Percentiles rank a stretch among this genome's conserved stretches.
Conservation (phyloP, 2,329 filamentous ascomycete species). For the Periconia sp. region DNA sequence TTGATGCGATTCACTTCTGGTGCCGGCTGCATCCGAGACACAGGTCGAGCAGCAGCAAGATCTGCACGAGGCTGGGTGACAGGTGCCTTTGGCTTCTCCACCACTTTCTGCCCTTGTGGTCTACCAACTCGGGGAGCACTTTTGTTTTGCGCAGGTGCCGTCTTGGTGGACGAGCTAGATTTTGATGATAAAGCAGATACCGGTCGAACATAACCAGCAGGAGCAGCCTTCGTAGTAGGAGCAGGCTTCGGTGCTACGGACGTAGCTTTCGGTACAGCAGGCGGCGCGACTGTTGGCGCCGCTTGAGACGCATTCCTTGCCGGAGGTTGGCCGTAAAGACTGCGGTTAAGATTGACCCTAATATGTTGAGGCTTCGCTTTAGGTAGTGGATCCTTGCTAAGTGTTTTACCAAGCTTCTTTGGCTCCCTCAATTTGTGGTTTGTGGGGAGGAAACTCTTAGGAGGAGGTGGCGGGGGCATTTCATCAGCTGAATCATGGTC, state of each 20-base stretch:
- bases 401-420: conserved; percentile 60
- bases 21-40: conserved; percentile 66
- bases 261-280: conserved; percentile 43
- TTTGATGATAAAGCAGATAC: conserved; percentile 35
- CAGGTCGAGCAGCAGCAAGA: conserved; percentile 57
- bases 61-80: conserved; percentile 53
- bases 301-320: conserved; percentile 10
- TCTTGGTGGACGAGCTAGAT: conserved; percentile 23
- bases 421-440: conserved; percentile 65
- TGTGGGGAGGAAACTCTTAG: conserved; percentile 57
- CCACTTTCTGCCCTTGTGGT: conserved; percentile 63
- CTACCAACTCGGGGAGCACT: conserved; percentile 32
- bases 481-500: conserved; percentile 54
- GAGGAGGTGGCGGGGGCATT: conserved; percentile 67
- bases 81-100: conserved; percentile 68
- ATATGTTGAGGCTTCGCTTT: conserved; percentile 71
- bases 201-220: conserved; percentile 40
- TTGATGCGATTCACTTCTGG: conserved; percentile 65
- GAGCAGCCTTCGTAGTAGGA: conserved; percentile 31
- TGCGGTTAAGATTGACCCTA: conserved; percentile 69
- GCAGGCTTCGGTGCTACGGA: conserved; percentile 26
- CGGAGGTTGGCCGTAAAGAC: conserved; percentile 42
- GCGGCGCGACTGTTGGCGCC: conserved; percentile 62
- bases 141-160: conserved; percentile 28
- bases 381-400: conserved; percentile 62